A percentile compares a stretch with the other conserved stretches of the same genome.
Conservation (phyloP, 2,329 filamentous ascomycete species). For the Madurella fahalii region DNA sequence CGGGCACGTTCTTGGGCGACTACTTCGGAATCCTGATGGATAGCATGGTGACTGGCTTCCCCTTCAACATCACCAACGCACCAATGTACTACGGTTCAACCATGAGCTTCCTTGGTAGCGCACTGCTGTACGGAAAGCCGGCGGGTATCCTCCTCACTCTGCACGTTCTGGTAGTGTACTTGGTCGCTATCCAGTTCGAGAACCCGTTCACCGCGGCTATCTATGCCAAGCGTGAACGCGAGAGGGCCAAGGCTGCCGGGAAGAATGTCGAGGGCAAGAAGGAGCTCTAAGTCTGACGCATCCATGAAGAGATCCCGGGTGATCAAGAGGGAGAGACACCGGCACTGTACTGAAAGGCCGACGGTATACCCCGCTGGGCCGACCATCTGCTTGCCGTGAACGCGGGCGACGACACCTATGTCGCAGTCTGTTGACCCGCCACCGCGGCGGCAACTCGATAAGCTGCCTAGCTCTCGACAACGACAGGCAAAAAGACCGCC, state of each 20-base stretch:
- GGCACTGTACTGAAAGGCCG: constrained; percentile 4
- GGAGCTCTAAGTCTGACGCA: constrained; percentile 38
- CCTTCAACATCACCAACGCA: constrained; percentile 84
- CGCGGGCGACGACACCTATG: neutral
- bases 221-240: constrained; percentile 76
- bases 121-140: constrained; percentile 79
- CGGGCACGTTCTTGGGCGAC: constrained; percentile 93
- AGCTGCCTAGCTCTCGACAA: constrained; percentile 4
- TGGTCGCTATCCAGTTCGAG: constrained; percentile 78
- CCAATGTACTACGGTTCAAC: constrained; percentile 98
- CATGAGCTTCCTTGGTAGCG: constrained; percentile 84
- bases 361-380: constrained; percentile 4
- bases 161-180: constrained; percentile 73
- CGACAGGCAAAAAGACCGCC: constrained; percentile 9
- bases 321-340: constrained; percentile 14
- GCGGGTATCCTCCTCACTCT: constrained; percentile 75
- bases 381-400: constrained; percentile 2
- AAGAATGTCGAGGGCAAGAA: constrained; percentile 48
- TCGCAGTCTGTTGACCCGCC: neutral
- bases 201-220: constrained; percentile 93
- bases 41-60: constrained; percentile 86
- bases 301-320: neutral
- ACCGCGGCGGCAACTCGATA: neutral
- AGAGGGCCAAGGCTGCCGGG: constrained; percentile 41
- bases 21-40: constrained; percentile 99